Base-by-base conservation (phyloP, 2,329 filamentous ascomycete genomes). In the Kalaharituber pfeilii region DNA sequence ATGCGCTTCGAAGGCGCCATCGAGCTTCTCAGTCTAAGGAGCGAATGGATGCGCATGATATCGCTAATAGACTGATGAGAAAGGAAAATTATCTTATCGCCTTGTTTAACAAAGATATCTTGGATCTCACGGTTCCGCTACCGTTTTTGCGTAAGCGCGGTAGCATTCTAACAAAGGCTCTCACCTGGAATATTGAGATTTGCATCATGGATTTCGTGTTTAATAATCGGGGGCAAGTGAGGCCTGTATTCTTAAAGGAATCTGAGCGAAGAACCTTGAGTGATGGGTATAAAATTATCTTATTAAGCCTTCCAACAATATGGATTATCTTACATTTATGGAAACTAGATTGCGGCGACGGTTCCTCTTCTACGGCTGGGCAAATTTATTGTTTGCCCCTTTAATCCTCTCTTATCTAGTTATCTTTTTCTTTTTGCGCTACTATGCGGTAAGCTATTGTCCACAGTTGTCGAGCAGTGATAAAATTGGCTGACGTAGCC, bases 51-150 rank as follows among this genome's bases (percentile, higher is more conserved):
- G 91, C 91, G 9, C 86, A 95, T 64, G 91, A 95, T 65, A 96
- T 98, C 66, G 91, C 91, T 5, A 98, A 96, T 65, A 80, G 91
- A 28, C 71, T 98, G 47, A 96, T 98, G 91, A 82, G 91, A 56
- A 84, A 86, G 65, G 89, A 95, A 59, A 98, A 98, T 65, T 98
- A 95, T 64, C 77, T 95, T 59, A 95, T 98, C 63, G 91, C 91
- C 3, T 74, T 98, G 64, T 86, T 96, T 70, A 98, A 98, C 72
- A 96, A 98, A 68, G 91, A 96, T 57, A 79, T 96, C 33, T 69
- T 98, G 42, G 82, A 98, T 65, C 73, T 96, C 47, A 87, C 84
- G 0, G 75, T 95, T 2, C 86, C 86, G 1, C 69, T 98, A 1
- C 91, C 91, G 0, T 88, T 95, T 59, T 65, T 95, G 1, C 77